Conservation (phyloP, 208 protist genomes). For the Trichomonas gallinae region DNA sequence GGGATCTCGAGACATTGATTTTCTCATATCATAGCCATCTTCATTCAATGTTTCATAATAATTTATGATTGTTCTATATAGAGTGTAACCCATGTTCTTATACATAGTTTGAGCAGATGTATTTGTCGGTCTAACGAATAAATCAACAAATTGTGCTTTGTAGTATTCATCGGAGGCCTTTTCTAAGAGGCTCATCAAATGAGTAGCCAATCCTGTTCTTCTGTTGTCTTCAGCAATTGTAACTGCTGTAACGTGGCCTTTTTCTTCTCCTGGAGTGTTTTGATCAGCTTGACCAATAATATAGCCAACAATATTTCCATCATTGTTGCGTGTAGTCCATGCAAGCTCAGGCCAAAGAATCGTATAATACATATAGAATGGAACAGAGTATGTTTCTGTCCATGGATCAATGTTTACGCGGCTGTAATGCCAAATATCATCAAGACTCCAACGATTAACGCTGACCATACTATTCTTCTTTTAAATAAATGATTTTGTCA, state of each 20-base stretch:
- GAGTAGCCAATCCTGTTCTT: neutral
- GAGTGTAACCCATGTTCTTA: neutral
- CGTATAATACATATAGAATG: slow-evolving; percentile 13
- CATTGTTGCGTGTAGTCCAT: neutral
- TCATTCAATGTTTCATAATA: slow-evolving; percentile 16
- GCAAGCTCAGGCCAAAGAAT: neutral
- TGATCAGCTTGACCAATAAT: neutral
- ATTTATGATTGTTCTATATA: neutral
- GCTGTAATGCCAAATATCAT: neutral
- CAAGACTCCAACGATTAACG: neutral
- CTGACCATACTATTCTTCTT: too few relatives aligned
- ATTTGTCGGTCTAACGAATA: neutral
- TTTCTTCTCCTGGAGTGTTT: neutral
- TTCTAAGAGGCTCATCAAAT: neutral
- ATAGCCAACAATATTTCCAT: neutral
- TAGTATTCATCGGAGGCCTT: neutral
- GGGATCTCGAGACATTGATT: neutral
- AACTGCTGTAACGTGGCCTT: slow-evolving; percentile 18
- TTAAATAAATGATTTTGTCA: too few relatives aligned
- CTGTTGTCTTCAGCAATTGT: neutral
- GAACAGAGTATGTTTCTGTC: slow-evolving; percentile 21
- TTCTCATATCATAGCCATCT: slow-evolving; percentile 20
- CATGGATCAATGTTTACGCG: neutral
- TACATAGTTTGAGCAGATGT: neutral
- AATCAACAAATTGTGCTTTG: slow-evolving; percentile 21